Conservation (phyloP, 2,329 filamentous ascomycete species). For the Huntiella abstrusa region DNA sequence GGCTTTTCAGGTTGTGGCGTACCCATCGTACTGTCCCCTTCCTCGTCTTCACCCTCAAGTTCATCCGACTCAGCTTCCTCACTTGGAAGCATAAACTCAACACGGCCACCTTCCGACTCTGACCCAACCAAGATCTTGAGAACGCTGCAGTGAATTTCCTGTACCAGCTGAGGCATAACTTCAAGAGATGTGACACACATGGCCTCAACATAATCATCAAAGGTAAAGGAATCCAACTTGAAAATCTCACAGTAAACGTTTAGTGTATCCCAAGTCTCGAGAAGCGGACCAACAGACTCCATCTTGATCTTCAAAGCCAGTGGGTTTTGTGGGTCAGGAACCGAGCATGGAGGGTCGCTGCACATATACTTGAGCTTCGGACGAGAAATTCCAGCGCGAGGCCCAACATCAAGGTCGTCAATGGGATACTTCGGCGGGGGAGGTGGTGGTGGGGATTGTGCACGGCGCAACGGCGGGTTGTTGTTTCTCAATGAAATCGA, state of each 20-base stretch:
- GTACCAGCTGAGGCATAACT: constrained; percentile 63
- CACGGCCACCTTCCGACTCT: constrained; percentile 55
- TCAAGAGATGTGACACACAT: constrained; percentile 60
- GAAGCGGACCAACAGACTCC: constrained; percentile 64
- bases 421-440: constrained; percentile 85
- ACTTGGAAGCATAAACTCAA: constrained; percentile 62
- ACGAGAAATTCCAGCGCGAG: constrained; percentile 44
- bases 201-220: constrained; percentile 86
- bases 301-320: constrained; percentile 38
- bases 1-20: constrained; percentile 55
- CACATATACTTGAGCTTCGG: constrained; percentile 65
- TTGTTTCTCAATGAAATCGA: constrained; percentile 11
- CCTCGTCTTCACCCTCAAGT: constrained; percentile 35
- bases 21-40: constrained; percentile 31
- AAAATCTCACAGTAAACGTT: constrained; percentile 98
- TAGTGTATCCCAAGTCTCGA: constrained; percentile 91
- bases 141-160: constrained; percentile 81
- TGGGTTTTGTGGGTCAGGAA: constrained; percentile 7
- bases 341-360: constrained; percentile 34
- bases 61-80: constrained; percentile 54
- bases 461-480: constrained; percentile 19
- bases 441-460: constrained; percentile 36
- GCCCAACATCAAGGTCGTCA: constrained; percentile 71
- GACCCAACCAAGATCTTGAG: constrained; percentile 69
- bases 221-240: constrained; percentile 87